These are phyloP conservation scores for Tylopilus sp. DNA, from an alignment of 1,284 basidiomycete genomes.

Conservation along the genomic window DNA sequence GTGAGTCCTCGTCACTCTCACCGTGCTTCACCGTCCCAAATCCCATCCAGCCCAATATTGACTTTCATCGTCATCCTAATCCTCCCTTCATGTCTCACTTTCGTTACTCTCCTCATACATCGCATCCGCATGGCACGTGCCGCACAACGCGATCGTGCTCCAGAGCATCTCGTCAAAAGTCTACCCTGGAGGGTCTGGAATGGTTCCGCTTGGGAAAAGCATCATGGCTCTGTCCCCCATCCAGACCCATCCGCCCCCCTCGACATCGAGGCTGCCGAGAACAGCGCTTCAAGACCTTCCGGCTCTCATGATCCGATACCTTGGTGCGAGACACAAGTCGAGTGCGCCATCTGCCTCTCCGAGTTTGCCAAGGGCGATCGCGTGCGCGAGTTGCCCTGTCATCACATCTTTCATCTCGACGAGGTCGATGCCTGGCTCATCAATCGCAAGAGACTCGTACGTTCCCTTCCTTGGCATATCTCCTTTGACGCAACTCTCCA, in stretches of 20 bases:
- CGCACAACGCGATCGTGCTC: conserved; percentile 75
- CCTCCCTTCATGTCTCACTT: conserved; percentile 76
- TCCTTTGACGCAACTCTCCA: background rate
- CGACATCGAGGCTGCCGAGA: conserved; percentile 39
- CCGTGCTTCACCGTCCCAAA: conserved; percentile 6
- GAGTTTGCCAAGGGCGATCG: conserved; percentile 82
- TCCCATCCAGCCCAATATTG: conserved; percentile 60
- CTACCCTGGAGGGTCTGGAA: conserved; percentile 82
- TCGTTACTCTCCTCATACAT: conserved; percentile 77
- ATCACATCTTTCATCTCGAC: conserved; percentile 82
- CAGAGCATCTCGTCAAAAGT: conserved; percentile 68
- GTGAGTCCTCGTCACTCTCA: conserved; percentile 42
- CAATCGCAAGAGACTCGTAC: conserved; percentile 81
- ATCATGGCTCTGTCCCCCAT: conserved; percentile 43
- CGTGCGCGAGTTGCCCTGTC: conserved; percentile 85
- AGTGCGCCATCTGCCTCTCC: conserved; percentile 89
- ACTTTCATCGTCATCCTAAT: conserved; percentile 78
- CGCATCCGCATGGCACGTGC: conserved; percentile 73
- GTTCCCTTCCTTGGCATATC: conserved; percentile 29
- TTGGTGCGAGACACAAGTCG: conserved; percentile 71
- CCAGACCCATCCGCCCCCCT: conserved; percentile 32
- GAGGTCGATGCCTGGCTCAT: conserved; percentile 91
- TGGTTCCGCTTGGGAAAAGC: conserved; percentile 73
- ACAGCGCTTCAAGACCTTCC: conserved; percentile 36
- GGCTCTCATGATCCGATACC: conserved; percentile 50